A percentile compares a stretch with the other conserved stretches of the same genome.
These are phyloP conservation scores for Bertia moriformis DNA, from an alignment of 2,329 filamentous ascomycete genomes.

Conservation along the genomic window DNA sequence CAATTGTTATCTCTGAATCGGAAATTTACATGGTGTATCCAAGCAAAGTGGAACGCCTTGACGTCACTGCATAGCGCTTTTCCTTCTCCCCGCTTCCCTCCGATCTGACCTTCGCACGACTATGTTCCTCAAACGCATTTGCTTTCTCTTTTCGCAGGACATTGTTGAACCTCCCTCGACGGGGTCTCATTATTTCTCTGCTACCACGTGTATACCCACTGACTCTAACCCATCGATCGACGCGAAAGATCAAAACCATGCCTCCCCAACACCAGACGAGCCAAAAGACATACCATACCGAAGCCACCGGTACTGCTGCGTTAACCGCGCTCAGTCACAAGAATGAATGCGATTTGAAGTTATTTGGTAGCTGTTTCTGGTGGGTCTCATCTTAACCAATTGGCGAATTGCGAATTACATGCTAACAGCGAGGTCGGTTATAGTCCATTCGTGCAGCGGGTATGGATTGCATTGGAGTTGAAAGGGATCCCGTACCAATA, in stretches of 20 bases:
- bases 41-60: no score
- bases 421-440: no score
- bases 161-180: no score
- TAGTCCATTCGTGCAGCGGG: constrained; percentile 71
- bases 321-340: constrained; percentile 56
- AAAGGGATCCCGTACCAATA: constrained; percentile 73
- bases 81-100: no score
- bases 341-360: constrained; percentile 57
- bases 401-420: constrained; percentile 8
- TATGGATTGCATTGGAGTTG: constrained; percentile 76
- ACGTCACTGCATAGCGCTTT: no score
- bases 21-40: no score
- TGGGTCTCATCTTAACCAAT: constrained; percentile 17
- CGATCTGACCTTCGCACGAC: no score
- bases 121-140: no score
- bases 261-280: not conserved
- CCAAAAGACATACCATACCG: constrained; percentile 58
- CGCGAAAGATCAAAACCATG: not conserved
- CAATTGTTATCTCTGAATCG: no score
- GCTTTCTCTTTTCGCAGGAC: no score
- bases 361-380: constrained; percentile 79
- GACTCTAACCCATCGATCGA: not conserved
- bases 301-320: constrained; percentile 57
- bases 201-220: no score
- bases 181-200: no score